Percentiles rank a stretch among this genome's conserved stretches.
These are phyloP conservation scores for Nakazawaea anatomiae DNA, from an alignment of 805 yeast genomes.

Conservation along the genomic window DNA sequence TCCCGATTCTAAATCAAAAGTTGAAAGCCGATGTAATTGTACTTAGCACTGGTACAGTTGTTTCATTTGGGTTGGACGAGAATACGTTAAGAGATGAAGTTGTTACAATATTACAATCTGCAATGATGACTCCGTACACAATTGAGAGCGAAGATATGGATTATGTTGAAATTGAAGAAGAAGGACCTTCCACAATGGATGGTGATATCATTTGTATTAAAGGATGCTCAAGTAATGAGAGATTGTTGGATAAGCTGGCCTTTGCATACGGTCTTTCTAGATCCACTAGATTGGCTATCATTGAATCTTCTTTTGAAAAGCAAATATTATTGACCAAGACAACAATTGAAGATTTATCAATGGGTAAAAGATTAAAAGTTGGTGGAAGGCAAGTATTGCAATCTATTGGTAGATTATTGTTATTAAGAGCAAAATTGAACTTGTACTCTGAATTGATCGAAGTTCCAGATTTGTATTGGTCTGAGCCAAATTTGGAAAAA, in stretches of 20 bases:
- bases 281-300: constrained; percentile 76
- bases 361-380: constrained; percentile 48
- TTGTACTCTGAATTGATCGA: constrained; percentile 84
- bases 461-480: constrained; percentile 92
- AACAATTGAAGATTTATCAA: constrained; percentile 60
- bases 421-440: constrained; percentile 77
- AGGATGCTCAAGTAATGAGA: constrained; percentile 38
- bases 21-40: constrained; percentile 52
- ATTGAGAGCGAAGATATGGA: constrained; percentile 87
- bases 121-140: constrained; percentile 41
- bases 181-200: constrained; percentile 28
- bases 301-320: constrained; percentile 67
- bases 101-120: constrained; percentile 44
- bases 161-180: constrained; percentile 40
- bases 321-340: constrained; percentile 58
- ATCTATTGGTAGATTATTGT: constrained; percentile 68
- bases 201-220: constrained; percentile 71
- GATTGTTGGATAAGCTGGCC: constrained; percentile 74
- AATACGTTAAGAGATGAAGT: constrained; percentile 36
- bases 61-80: constrained; percentile 80
- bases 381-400: constrained; percentile 57
- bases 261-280: constrained; percentile 84
- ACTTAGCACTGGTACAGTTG: constrained; percentile 71
- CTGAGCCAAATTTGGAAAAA: constrained; percentile 78
- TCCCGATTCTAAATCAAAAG: constrained; percentile 24